Evolutionary conservation across 2,329 filamentous ascomycete species (phyloP).

Genomic region (Aspergillus ochraceus): DNA sequence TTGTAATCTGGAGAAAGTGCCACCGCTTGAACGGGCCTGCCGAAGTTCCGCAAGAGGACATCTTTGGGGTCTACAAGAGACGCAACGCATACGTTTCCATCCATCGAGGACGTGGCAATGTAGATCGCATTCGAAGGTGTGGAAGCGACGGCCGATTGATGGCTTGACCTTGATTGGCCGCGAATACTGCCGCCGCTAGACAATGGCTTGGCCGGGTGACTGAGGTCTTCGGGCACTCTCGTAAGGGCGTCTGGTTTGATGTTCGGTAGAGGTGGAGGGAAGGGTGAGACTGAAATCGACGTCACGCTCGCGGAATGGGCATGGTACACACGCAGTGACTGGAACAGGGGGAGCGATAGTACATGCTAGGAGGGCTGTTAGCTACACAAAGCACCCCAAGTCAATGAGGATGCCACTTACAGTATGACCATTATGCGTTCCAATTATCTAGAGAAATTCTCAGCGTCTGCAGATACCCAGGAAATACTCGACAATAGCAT

Average conservation of each 20-base stretch:
- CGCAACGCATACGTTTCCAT: conserved; percentile 91
- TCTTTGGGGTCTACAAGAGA: conserved; percentile 86
- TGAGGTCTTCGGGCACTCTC: conserved; percentile 32
- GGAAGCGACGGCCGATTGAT: conserved; percentile 56
- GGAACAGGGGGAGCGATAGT: conserved; percentile 77
- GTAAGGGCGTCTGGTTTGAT: conserved; percentile 38
- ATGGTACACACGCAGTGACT: conserved; percentile 80
- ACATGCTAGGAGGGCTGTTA: conserved; percentile 64
- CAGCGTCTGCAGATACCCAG: conserved; percentile 28
- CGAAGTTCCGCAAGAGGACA: conserved; percentile 89
- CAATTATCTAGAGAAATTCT: conserved; percentile 66
- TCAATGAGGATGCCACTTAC: conserved; percentile 53
- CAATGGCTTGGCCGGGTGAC: conserved; percentile 23
- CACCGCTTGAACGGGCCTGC: conserved; percentile 85
- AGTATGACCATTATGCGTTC: conserved; percentile 95
- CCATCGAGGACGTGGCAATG: conserved; percentile 89
- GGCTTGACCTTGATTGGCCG: conserved; percentile 25
- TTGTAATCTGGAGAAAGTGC: conserved; percentile 95
- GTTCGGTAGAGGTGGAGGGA: conserved; percentile 61
- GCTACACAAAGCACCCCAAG: conserved; percentile 4
- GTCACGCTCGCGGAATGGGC: conserved; percentile 92
- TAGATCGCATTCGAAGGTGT: conserved; percentile 88
- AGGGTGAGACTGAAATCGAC: conserved; percentile 84
- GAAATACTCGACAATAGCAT: conserved; percentile 29
- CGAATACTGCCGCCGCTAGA: conserved; percentile 32